These are phyloP conservation scores for Botrytis cinerea DNA, from an alignment of 2,329 filamentous ascomycete species.

Conservation along the genomic window DNA sequence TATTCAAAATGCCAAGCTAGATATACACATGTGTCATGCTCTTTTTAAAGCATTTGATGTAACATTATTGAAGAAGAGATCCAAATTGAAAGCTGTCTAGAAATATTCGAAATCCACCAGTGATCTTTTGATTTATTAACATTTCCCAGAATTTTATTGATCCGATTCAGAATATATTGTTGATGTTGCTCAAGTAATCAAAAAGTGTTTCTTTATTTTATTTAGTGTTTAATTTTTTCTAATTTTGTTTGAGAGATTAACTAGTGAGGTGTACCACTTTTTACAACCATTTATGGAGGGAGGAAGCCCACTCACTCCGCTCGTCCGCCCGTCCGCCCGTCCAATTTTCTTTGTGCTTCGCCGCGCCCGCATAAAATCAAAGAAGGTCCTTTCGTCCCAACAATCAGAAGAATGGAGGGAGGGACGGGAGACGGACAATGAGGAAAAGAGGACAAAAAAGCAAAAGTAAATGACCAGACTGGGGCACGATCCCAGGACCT, in stretches of 20 bases:
- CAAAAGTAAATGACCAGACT: not conserved
- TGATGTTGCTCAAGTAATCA: too few relatives aligned
- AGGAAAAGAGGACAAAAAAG: too few relatives aligned
- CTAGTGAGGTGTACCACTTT: not conserved
- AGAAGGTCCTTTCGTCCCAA: not conserved
- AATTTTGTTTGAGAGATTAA: too few relatives aligned
- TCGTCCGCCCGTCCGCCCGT: not conserved
- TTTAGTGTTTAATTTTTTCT: too few relatives aligned
- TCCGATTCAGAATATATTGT: too few relatives aligned
- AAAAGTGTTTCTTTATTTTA: too few relatives aligned
- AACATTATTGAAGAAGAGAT: too few relatives aligned
- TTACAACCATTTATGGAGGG: not conserved
- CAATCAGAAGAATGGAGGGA: not conserved
- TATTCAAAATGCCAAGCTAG: not conserved
- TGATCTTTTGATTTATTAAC: not conserved
- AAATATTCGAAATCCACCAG: not conserved
- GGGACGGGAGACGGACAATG: not conserved
- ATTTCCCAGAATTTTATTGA: not conserved
- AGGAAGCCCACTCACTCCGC: too few relatives aligned
- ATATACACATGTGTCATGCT: not conserved
- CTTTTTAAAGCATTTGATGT: not conserved
- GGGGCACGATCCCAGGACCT: slow-evolving; percentile 17
- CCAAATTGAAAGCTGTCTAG: not conserved
- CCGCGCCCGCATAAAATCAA: not conserved
- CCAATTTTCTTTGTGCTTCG: not conserved